Evolutionary conservation across 1,139 yeast species (phyloP).

Genomic region (Taphrina communis): DNA sequence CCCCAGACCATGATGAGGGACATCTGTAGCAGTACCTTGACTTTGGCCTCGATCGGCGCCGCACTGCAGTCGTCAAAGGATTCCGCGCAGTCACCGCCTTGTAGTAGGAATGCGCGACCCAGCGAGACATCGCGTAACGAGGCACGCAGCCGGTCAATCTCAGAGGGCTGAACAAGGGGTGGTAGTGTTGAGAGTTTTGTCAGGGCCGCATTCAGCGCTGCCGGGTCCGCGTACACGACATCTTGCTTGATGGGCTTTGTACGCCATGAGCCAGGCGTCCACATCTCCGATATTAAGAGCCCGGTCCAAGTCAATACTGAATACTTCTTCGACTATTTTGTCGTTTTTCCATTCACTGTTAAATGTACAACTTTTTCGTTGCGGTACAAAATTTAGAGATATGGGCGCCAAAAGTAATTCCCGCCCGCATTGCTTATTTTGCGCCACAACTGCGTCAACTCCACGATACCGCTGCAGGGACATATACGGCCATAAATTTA

Average conservation of each 20-base stretch:
- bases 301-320: too few species aligned
- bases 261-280: conserved; percentile 57
- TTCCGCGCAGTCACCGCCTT: conserved; percentile 60
- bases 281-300: conserved; percentile 41
- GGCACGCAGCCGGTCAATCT: conserved; percentile 48
- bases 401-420: not conserved
- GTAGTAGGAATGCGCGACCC: conserved; percentile 56
- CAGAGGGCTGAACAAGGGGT: conserved; percentile 55
- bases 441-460: not conserved
- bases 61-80: conserved; percentile 55
- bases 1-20: conserved; percentile 55
- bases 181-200: conserved; percentile 56
- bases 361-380: not conserved
- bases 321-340: too few species aligned
- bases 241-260: conserved; percentile 56
- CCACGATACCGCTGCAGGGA: not conserved
- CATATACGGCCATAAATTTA: too few species aligned
- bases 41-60: conserved; percentile 53
- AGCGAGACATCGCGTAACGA: conserved; percentile 55
- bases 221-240: conserved; percentile 54
- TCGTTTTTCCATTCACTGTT: too few species aligned
- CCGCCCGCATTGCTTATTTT: conserved; percentile 1
- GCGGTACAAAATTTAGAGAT: not conserved
- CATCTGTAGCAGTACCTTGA: conserved; percentile 56
- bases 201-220: conserved; percentile 53